These are phyloP conservation scores for Monilinia aucupariae DNA, from an alignment of 2,329 filamentous ascomycete species.

Conservation along the genomic window DNA sequence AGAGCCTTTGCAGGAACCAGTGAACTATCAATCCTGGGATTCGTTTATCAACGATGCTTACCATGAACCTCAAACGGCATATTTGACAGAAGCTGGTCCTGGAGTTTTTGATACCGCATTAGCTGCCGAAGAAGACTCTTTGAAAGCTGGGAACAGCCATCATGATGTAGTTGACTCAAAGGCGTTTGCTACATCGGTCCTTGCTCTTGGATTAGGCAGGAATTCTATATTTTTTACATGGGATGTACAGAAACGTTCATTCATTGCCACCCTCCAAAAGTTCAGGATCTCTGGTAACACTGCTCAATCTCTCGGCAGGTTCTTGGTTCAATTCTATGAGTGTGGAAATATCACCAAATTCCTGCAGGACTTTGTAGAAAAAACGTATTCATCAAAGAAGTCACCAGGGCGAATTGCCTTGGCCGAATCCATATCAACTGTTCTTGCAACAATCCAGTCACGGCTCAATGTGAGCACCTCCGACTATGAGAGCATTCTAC, in stretches of 20 bases:
- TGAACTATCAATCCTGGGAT: conserved; percentile 62
- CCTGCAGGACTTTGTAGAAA: conserved; percentile 32
- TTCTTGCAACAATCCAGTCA: conserved; percentile 34
- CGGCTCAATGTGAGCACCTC: conserved; percentile 29
- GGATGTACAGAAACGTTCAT: conserved; percentile 47
- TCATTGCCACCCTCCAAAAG: conserved; percentile 44
- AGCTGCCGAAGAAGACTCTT: conserved; percentile 39
- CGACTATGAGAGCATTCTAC: conserved; percentile 31
- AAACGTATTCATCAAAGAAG: conserved; percentile 27
- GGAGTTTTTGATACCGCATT: conserved; percentile 60
- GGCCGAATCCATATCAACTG: conserved; percentile 37
- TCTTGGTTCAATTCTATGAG: conserved; percentile 37
- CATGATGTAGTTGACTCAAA: conserved; percentile 44
- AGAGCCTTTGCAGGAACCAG: conserved; percentile 27
- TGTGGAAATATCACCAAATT: conserved; percentile 35
- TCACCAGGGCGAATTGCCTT: conserved; percentile 34
- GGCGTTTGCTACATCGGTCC: conserved; percentile 52
- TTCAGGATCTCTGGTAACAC: conserved; percentile 45
- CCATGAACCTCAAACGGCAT: conserved; percentile 42
- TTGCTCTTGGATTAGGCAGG: conserved; percentile 63
- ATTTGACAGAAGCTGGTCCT: conserved; percentile 65
- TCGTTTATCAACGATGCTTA: conserved; percentile 48
- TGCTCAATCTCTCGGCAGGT: conserved; percentile 48
- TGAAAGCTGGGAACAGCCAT: conserved; percentile 38
- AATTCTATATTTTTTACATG: conserved; percentile 67